These are phyloP conservation scores for Helminthosporium solani DNA, from an alignment of 2,329 filamentous ascomycete species.

Conservation along the genomic window DNA sequence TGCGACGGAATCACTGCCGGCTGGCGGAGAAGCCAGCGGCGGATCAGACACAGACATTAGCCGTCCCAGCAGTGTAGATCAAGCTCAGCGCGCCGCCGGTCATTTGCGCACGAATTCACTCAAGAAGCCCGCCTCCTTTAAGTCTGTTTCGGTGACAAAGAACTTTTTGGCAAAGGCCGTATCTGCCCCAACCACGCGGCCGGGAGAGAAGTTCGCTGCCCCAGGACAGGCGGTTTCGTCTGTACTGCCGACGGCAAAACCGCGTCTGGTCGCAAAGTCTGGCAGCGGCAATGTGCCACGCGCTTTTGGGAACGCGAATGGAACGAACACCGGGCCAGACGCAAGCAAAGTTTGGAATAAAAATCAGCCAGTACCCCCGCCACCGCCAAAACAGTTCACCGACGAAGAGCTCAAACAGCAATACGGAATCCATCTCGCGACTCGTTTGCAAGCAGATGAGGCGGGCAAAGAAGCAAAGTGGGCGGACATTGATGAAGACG, in stretches of 20 bases:
- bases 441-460: slow-evolving; percentile 74
- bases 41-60: slow-evolving; percentile 76
- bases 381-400: slow-evolving; percentile 77
- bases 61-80: slow-evolving; percentile 54
- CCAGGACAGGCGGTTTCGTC: slow-evolving; percentile 47
- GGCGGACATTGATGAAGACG: slow-evolving; percentile 87
- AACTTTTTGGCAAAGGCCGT: slow-evolving; percentile 75
- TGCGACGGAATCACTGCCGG: slow-evolving; percentile 32
- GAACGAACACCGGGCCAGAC: slow-evolving; percentile 64
- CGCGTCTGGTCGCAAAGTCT: slow-evolving; percentile 74
- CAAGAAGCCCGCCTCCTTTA: slow-evolving; percentile 78
- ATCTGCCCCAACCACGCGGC: slow-evolving; percentile 53
- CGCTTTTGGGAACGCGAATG: slow-evolving; percentile 57
- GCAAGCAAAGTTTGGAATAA: slow-evolving; percentile 83
- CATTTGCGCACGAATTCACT: slow-evolving; percentile 61
- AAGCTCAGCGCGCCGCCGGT: slow-evolving; percentile 58
- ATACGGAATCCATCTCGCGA: slow-evolving; percentile 83
- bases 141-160: slow-evolving; percentile 82
- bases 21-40: slow-evolving; percentile 67
- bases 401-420: slow-evolving; percentile 83
- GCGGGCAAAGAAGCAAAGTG: slow-evolving; percentile 74
- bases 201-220: slow-evolving; percentile 56
- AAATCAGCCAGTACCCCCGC: slow-evolving; percentile 71
- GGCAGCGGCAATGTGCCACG: slow-evolving; percentile 59
- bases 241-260: slow-evolving; percentile 58